Evolutionary conservation across 768 basidiomycete genomes (phyloP).

Genomic region (Sutorius australiensis): DNA sequence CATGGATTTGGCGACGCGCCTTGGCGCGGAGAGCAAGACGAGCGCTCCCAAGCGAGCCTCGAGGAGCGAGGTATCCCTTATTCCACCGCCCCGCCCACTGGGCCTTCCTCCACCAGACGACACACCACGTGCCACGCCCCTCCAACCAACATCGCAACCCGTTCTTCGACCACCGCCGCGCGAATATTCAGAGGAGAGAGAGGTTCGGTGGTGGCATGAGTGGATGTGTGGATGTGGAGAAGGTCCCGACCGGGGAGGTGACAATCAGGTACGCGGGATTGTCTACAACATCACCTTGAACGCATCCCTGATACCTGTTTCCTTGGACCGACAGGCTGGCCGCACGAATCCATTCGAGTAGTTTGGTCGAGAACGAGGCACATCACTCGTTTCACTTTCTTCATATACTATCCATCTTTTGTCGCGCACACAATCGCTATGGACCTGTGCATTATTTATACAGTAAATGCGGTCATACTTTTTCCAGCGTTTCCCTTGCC

Average conservation of each 20-base stretch:
- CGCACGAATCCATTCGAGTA: conserved; percentile 64
- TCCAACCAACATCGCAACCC: conserved; percentile 34
- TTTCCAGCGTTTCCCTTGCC: not conserved
- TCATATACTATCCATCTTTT: conserved; percentile 5
- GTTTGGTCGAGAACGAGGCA: not conserved
- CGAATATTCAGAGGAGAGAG: conserved; percentile 25
- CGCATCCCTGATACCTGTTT: not conserved
- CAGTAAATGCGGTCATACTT: conserved; percentile 1
- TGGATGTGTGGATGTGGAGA: conserved; percentile 81
- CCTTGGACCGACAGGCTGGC: conserved; percentile 68
- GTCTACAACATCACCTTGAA: not conserved
- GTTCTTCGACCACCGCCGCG: conserved; percentile 24
- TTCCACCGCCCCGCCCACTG: conserved; percentile 54
- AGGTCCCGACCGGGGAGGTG: conserved; percentile 68
- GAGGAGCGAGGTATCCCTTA: conserved; percentile 11
- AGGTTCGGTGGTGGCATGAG: conserved; percentile 76
- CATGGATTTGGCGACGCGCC: not conserved
- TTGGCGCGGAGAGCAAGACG: not conserved
- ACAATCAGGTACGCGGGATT: conserved; percentile 55
- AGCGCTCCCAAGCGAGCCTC: not conserved
- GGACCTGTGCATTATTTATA: conserved; percentile 10
- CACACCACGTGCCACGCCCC: conserved; percentile 34
- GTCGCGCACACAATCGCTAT: conserved; percentile 3
- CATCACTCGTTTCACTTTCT: conserved; percentile 2
- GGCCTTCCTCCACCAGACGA: conserved; percentile 46